phyloP scores from a whole-genome alignment of 2,329 filamentous ascomycete genomes.

The Neoarthrinium moseri region DNA sequence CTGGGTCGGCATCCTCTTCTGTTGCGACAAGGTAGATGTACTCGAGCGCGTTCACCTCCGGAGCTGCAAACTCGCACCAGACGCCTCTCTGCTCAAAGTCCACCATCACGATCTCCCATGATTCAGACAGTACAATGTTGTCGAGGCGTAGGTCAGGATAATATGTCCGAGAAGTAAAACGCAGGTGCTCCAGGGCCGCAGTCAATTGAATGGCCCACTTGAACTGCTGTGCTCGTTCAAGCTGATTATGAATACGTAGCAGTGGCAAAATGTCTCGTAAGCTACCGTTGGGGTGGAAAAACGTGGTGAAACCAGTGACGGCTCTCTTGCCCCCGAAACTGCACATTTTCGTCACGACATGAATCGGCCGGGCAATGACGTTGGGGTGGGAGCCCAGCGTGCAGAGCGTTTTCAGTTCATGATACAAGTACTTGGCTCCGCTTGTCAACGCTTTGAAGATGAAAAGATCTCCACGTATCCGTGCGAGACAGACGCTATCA shows the following conservation, averaged over 20 bases:
- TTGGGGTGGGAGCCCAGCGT: conserved; percentile 50
- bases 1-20: conserved; percentile 42
- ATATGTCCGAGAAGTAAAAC: conserved; percentile 42
- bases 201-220: conserved; percentile 55
- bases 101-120: conserved; percentile 51
- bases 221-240: conserved; percentile 43
- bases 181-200: conserved; percentile 49
- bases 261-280: conserved; percentile 55
- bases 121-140: conserved; percentile 53
- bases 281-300: conserved; percentile 52
- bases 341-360: conserved; percentile 55
- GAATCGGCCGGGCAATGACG: conserved; percentile 49
- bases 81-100: conserved; percentile 64
- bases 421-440: conserved; percentile 59
- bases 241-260: conserved; percentile 42
- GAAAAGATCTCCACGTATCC: conserved; percentile 38
- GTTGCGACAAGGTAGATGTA: conserved; percentile 54
- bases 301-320: conserved; percentile 56
- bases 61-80: conserved; percentile 61
- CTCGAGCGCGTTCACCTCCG: conserved; percentile 59
- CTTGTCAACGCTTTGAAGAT: conserved; percentile 60
- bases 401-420: conserved; percentile 57
- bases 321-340: conserved; percentile 55
- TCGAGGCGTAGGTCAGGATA: conserved; percentile 61
- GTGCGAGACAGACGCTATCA: conserved; percentile 58